These are phyloP conservation scores for Helenozyma rhizophorensis DNA, from an alignment of 805 yeast species.

Conservation along the genomic window DNA sequence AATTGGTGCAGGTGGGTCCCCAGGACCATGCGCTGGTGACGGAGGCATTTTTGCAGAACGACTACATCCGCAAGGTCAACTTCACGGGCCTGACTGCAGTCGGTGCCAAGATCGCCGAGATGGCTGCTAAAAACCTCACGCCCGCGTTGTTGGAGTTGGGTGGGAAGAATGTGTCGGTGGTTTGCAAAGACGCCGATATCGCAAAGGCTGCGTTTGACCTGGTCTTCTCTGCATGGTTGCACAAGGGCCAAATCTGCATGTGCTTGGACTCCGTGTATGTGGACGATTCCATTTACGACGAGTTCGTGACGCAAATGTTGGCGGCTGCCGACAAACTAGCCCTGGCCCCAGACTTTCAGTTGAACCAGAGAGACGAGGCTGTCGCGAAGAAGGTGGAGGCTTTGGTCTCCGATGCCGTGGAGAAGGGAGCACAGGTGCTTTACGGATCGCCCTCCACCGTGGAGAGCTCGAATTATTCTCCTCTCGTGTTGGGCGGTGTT, in stretches of 20 bases:
- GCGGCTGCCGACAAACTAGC: constrained; percentile 12
- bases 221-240: constrained; percentile 35
- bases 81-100: constrained; percentile 45
- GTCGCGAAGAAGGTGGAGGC: constrained; percentile 18
- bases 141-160: constrained; percentile 44
- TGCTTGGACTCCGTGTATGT: constrained; percentile 36
- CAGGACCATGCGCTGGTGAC: constrained; percentile 22
- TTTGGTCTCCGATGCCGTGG: constrained; percentile 33
- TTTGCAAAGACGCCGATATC: constrained; percentile 31
- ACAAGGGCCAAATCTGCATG: constrained; percentile 49
- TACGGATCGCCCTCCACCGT: no score
- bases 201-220: constrained; percentile 23
- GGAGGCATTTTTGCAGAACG: constrained; percentile 22
- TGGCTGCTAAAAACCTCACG: constrained; percentile 35
- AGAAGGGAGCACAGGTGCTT: constrained; percentile 32
- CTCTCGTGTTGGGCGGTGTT: constrained; percentile 31
- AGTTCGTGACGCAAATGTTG: constrained; percentile 18
- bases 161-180: constrained; percentile 38
- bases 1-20: constrained; percentile 27
- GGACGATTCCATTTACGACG: constrained; percentile 30
- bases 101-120: constrained; percentile 32
- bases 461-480: constrained; percentile 15
- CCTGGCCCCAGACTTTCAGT: constrained; percentile 15
- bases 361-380: constrained; percentile 26
- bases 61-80: constrained; percentile 31